Base-by-base conservation (phyloP, 306 rosid species). In the Nissolia schottii region DNA sequence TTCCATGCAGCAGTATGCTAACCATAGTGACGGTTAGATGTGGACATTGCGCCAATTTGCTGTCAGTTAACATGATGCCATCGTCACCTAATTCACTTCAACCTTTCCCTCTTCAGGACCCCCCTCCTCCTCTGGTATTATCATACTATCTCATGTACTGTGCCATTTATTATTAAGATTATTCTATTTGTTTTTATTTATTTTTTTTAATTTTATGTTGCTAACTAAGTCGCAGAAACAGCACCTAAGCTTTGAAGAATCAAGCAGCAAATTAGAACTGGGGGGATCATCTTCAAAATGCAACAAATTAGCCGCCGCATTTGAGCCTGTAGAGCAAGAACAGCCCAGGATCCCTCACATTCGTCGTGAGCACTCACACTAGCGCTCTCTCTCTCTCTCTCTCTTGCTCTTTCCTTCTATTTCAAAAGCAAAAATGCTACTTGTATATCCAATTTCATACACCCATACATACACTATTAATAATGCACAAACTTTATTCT, bases 11-110 rank as follows among this genome's bases (percentile, higher is more conserved):
- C 87, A 84, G 79, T 77, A 11, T 85, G 83, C 78, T 76, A 71
- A 85, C 85, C 72, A 59, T 86, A 24, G 97, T 85, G 81, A 94
- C 99, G 25, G 97, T 94, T 64, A 89, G 99, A 85, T 94, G 99
- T 55, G 99, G 99, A 31, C 97, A 94, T 67, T 94, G 99, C 73
- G 85, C 89, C 31, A 91, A 94, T 91, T 81, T 94, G 79, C 81
- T 94, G 54, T 85, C 99, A 48, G 97, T 91, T 45, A 89, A 91
- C 75, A 76, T 89, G 84, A 87, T 83, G 49, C 83, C 88, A 29
- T 87, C n/a, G n/a, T n/a, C n/a, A n/a, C n/a, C n/a, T n/a, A n/a
- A n/a, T n/a, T n/a, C 96, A 13, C 78, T 85, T 77, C 98, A 85
- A 78, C 29, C 90, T 6, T 46, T 76, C 72, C 84, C 93, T 77